phyloP scores from a whole-genome alignment of 2,329 filamentous ascomycete genomes.

The Ophiocordyceps sinensis region DNA sequence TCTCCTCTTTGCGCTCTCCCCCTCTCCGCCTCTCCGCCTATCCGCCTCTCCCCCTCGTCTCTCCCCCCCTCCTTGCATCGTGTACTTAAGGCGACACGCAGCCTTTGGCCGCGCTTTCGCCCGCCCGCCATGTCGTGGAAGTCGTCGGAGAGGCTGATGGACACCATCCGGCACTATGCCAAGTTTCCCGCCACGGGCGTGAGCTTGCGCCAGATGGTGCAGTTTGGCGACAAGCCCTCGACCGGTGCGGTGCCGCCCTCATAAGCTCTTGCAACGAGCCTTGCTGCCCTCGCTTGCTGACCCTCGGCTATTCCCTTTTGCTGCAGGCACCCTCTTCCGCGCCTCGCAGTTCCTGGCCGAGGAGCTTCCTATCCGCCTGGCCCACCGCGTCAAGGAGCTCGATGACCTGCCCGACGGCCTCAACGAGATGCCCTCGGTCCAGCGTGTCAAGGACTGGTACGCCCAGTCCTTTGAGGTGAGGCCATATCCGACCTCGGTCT shows the following conservation, averaged over 20 bases:
- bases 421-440: slow-evolving; percentile 95
- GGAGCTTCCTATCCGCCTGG: slow-evolving; percentile 90
- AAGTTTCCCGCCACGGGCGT: slow-evolving; percentile 93
- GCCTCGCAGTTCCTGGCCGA: slow-evolving; percentile 97
- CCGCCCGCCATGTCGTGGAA: slow-evolving; percentile 71
- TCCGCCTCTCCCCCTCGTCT: no score
- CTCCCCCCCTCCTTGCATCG: no score
- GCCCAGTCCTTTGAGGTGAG: slow-evolving; percentile 96
- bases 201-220: slow-evolving; percentile 96
- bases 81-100: not conserved
- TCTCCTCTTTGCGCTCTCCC: not conserved
- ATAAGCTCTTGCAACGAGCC: not conserved
- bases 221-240: slow-evolving; percentile 90
- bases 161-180: slow-evolving; percentile 94
- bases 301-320: slow-evolving; percentile 22
- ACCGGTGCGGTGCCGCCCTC: slow-evolving; percentile 64
- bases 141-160: slow-evolving; percentile 79
- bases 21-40: no score
- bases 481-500: slow-evolving; percentile 1
- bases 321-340: slow-evolving; percentile 78
- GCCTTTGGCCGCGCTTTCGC: not conserved
- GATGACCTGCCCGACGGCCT: slow-evolving; percentile 85
- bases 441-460: slow-evolving; percentile 94
- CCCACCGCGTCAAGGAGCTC: slow-evolving; percentile 91
- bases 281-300: not conserved